Percentiles rank a stretch among this genome's conserved stretches.
These are phyloP conservation scores for Oryza meridionalis DNA, from an alignment of 176 grass and related monocot genomes.

Conservation along the genomic window DNA sequence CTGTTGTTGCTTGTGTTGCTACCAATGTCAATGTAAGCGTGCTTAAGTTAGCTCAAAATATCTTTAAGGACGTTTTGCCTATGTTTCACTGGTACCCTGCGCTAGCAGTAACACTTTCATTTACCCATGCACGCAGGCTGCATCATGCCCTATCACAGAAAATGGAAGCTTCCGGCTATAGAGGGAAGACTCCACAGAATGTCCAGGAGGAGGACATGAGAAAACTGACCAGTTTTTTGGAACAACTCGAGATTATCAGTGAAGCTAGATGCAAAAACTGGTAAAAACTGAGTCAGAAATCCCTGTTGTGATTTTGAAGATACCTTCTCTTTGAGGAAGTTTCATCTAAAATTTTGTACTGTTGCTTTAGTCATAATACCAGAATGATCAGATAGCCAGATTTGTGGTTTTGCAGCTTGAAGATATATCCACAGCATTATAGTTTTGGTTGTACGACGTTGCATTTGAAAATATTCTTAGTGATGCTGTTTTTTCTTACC, in stretches of 20 bases:
- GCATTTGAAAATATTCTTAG: no score
- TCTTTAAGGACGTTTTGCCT: background rate
- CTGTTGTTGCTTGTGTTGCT: no score
- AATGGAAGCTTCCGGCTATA: conserved; percentile 52
- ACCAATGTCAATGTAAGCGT: no score
- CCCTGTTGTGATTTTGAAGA: background rate
- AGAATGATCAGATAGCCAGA: background rate
- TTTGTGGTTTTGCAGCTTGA: background rate
- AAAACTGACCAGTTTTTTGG: conserved; percentile 59
- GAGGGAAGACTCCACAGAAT: conserved; percentile 59
- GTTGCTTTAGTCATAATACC: background rate
- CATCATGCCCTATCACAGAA: conserved; percentile 53
- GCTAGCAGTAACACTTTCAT: conserved; percentile 14
- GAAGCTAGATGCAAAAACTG: conserved; percentile 45
- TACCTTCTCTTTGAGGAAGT: background rate
- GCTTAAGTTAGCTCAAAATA: background rate
- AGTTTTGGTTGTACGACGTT: background rate
- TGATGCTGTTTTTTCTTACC: no score
- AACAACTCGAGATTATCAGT: conserved; percentile 64
- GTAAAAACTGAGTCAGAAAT: background rate
- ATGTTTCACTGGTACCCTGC: background rate
- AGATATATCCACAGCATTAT: background rate
- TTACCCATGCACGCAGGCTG: conserved; percentile 45
- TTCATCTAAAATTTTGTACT: background rate
- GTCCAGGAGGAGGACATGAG: conserved; percentile 66